Evolutionary conservation across 192 early-diverging fungal species (phyloP).

Genomic region (Entrophospora sp.): DNA sequence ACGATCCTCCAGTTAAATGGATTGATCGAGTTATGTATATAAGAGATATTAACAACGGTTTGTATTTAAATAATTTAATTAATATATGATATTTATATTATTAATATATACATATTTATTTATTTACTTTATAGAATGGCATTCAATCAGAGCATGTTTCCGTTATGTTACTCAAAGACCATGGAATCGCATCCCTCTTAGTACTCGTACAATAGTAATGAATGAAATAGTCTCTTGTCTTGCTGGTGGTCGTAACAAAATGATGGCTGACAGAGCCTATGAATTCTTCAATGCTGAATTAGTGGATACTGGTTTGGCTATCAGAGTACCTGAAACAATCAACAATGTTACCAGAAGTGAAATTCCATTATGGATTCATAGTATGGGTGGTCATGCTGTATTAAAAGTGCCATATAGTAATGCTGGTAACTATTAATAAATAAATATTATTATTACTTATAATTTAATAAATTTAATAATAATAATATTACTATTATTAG

Average conservation of each 20-base stretch:
- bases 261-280: slow-evolving; percentile 82
- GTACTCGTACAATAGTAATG: slow-evolving; percentile 66
- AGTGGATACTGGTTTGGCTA: slow-evolving; percentile 54
- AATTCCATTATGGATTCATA: slow-evolving; percentile 72
- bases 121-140: slow-evolving; percentile 47
- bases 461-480: too few relatives aligned
- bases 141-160: slow-evolving; percentile 80
- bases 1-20: slow-evolving; percentile 70
- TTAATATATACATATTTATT: neutral
- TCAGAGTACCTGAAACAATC: slow-evolving; percentile 76
- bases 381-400: slow-evolving; percentile 81
- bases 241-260: slow-evolving; percentile 84
- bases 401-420: slow-evolving; percentile 83
- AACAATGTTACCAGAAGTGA: slow-evolving; percentile 74
- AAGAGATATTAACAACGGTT: slow-evolving; percentile 50
- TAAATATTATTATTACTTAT: too few relatives aligned
- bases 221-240: slow-evolving; percentile 78
- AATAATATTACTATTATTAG: too few relatives aligned
- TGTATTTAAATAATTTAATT: neutral
- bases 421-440: slow-evolving; percentile 64
- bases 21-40: slow-evolving; percentile 64
- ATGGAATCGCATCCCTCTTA: slow-evolving; percentile 76
- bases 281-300: slow-evolving; percentile 79
- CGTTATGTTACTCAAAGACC: slow-evolving; percentile 84
- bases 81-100: neutral